Evolutionary conservation across 345 rosid genomes (phyloP), one percentile per base, ranked within the genome.

Genomic region (Alliaria petiolata): DNA sequence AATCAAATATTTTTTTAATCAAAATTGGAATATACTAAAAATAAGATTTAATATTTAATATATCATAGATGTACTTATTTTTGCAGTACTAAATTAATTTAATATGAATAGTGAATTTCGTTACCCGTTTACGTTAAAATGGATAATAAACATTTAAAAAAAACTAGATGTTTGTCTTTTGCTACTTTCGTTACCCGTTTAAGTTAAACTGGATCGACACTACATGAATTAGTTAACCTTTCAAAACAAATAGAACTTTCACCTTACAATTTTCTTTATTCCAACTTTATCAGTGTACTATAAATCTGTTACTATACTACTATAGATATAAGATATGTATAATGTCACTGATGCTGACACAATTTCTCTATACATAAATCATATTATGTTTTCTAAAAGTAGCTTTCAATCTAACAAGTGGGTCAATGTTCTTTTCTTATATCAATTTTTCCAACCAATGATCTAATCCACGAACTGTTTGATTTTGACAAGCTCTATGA

Each of bases 401-500:
- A 67, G 55, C 47, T 74, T 51, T 74, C 74, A 75, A 52, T 62
- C 7, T 52, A 44, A 16, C 74, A 53, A 68, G 64, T 75, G 74
- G 79, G 58, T 52, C 64, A 52, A 61, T 75, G 65, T 61, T 62
- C 40, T 52, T 60, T 39, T 44, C 63, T 33, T 56, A 58, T 58
- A 66, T 61, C 69, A 75, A 51, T 16, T 75, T 67, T 44, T 28
- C 44, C 49, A 43, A 61, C 58, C 57, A 68, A 68, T 75, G 69
- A 75, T 67, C 36, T 34, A 60, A 52, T 67, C 42, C 10, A 61
- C 68, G 74, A 75, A 53, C 79, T 75, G 79, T 59, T 63, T 68
- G 74, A 62, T 75, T 67, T 52, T 75, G 78, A 75, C 78, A 75
- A 65, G 51, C 50, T 65, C 72, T 42, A 40, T 51, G 68, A 58